Evolutionary conservation across 148 eudicot species (phyloP), one percentile per base, ranked within the genome.

Genomic region (Chenopodium formosanum): DNA sequence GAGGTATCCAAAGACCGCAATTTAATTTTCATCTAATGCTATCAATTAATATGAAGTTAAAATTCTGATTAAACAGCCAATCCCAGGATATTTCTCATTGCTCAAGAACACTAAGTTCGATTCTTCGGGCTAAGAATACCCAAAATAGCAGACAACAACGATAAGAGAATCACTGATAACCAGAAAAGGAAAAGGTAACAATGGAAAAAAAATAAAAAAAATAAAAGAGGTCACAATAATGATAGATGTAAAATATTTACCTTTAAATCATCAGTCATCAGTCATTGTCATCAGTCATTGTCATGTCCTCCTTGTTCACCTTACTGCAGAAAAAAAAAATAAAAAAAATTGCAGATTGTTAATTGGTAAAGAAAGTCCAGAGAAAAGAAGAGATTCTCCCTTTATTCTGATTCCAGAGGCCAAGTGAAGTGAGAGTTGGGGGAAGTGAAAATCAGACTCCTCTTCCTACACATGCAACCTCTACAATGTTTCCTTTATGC

Each of bases 161-260:
- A 83, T 72, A 81, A 60, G 83, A 76, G 79, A 73, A 81, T 79
- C 70, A 73, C 52, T 74, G 78, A 58, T 83, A 85, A 76, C 90
- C 88, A 81, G 75, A 88, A 81, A 85, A 83, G 85, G 88, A 83
- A 85, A 87, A 80, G 64, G 82, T 58, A 74, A 77, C 22, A 83
- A 78, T 44, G 53, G 34, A 40, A 50, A 73, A 22, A 75, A 82
- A 81, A 48, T 31, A 1, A 31, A 31, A 31, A 1, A 31, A 31
- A 31, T 31, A 78, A 81, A 83, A 78, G 79, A 83, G 75, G 87
- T 85, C 69, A 64, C 76, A 79, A 79, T 86, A 81, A 86, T 86
- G 90, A 86, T 86, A 86, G 85, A 82, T 79, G 81, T 77, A 82
- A 82, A 81, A 82, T 71, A 82, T 76, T 86, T 84, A 86, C 83